These are phyloP conservation scores for Pleurotus djamor DNA, from an alignment of 768 basidiomycete species.

Conservation along the genomic window DNA sequence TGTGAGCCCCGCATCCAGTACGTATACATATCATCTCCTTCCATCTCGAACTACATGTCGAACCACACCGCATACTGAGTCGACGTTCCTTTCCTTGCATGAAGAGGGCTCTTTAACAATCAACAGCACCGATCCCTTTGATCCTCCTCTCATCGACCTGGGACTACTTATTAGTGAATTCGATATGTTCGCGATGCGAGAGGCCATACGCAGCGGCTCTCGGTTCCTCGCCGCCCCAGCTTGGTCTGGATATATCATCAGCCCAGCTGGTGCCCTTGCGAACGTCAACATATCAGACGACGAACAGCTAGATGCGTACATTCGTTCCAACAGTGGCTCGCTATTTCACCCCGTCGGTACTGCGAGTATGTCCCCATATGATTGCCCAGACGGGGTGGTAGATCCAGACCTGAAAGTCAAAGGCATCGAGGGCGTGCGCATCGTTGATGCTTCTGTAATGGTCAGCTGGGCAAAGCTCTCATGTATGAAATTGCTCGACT, in stretches of 20 bases:
- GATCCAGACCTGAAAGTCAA: constrained; percentile 32
- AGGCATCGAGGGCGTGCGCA: constrained; percentile 25
- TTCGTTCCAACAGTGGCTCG: constrained; percentile 15
- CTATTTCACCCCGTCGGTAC: constrained; percentile 25
- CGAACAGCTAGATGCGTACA: constrained; percentile 18
- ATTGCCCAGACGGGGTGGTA: constrained; percentile 26
- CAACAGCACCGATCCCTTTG: constrained; percentile 22
- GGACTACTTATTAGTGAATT: constrained; percentile 15
- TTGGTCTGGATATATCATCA: constrained; percentile 25
- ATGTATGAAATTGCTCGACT: background rate
- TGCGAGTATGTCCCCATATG: constrained; percentile 24
- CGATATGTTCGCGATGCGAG: constrained; percentile 23
- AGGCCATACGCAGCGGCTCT: constrained; percentile 20
- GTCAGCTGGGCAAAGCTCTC: constrained; percentile 15
- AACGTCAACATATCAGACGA: constrained; percentile 22
- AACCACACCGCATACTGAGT: no score
- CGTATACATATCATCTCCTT: background rate
- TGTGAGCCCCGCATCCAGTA: background rate
- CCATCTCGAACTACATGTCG: background rate
- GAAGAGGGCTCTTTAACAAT: constrained; percentile 23
- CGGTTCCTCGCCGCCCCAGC: constrained; percentile 21
- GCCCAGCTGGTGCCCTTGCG: constrained; percentile 14
- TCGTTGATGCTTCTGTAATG: constrained; percentile 36
- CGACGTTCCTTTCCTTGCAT: background rate
- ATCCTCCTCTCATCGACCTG: constrained; percentile 23